Base-by-base conservation (phyloP, 2,329 filamentous ascomycete genomes). In the Nothopassalora personata region DNA sequence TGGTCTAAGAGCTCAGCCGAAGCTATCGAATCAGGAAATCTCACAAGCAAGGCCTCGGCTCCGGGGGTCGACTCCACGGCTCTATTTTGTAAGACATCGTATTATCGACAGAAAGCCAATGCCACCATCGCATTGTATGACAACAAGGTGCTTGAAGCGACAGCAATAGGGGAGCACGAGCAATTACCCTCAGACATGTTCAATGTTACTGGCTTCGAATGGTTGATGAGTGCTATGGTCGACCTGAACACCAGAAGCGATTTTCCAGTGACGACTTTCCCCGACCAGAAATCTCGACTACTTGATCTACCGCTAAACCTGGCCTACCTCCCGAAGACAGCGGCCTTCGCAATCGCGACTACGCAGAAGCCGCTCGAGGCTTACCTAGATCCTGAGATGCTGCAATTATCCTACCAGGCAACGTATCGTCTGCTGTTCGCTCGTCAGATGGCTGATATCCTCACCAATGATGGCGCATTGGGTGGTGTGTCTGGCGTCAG, bases 21-120 rank as follows among this genome's bases (percentile, higher is more conserved):
- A 6, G 33, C 31, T 11, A 51, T 56, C 15, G 5, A 28, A 46
- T 15, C 28, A 30, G 52, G 36, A 11, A 31, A 51, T 31, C 6
- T 60, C 28, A 34, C 19, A n/a, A 18, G 15, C n/a, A 15, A 15
- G 9, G 15, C 19, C 6, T 59, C 6, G 50, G 52, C 13, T 54
- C 59, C 7, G 5, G 33, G 54, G 11, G 57, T 57, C 6, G 59
- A 68, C 11, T 55, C 53, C 0, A 78, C 75, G 0, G 73, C 74
- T 0, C 23, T 77, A 0, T 83, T 76, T 51, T 83, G 80, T 51
- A 67, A 76, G 23, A 59, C 79, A 0, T 63, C 34, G 0, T 85
- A 84, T 57, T 78, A 74, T 52, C 70, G 74, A n/a, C 79, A 82
- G 43, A 11, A 70, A 0, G 79, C 81, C 0, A 66, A 69, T 0